These are phyloP conservation scores for Podila horticola DNA, from an alignment of 192 early-diverging fungal species.

Conservation along the genomic window DNA sequence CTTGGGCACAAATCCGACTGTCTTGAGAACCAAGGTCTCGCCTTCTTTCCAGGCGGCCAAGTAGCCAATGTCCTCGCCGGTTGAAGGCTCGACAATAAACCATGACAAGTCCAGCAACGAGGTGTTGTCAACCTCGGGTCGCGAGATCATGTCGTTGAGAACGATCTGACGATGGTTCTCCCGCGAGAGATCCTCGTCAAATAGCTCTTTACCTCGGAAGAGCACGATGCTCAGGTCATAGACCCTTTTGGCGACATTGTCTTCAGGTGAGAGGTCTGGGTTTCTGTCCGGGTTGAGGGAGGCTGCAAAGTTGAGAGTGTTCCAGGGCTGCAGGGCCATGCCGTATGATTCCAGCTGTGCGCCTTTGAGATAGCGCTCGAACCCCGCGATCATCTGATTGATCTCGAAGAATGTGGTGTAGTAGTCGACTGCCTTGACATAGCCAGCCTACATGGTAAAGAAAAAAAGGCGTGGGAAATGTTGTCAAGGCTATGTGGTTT, in stretches of 20 bases:
- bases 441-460: conserved; percentile 26
- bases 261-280: conserved; percentile 20
- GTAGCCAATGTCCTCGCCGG: conserved; percentile 36
- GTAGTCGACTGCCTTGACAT: conserved; percentile 40
- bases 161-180: conserved; percentile 31
- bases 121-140: conserved; percentile 33
- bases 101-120: conserved; percentile 38
- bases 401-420: conserved; percentile 37
- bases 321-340: conserved; percentile 28
- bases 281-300: conserved; percentile 32
- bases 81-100: conserved; percentile 14
- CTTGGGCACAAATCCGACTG: conserved; percentile 17
- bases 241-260: conserved; percentile 33
- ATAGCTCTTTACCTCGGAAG: conserved; percentile 43
- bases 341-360: not conserved
- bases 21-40: conserved; percentile 31
- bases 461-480: not conserved
- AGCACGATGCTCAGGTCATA: conserved; percentile 29
- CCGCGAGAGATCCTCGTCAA: conserved; percentile 25
- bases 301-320: conserved; percentile 29
- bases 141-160: conserved; percentile 43
- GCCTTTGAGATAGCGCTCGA: not conserved
- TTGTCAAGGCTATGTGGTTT: too few relatives aligned
- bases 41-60: conserved; percentile 36
- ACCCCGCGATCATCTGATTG: conserved; percentile 11